A percentile compares a stretch with the other conserved stretches of the same genome.
These are phyloP conservation scores for Plectranthus barbatus DNA, from an alignment of 257 asterid species.

Conservation along the genomic window DNA sequence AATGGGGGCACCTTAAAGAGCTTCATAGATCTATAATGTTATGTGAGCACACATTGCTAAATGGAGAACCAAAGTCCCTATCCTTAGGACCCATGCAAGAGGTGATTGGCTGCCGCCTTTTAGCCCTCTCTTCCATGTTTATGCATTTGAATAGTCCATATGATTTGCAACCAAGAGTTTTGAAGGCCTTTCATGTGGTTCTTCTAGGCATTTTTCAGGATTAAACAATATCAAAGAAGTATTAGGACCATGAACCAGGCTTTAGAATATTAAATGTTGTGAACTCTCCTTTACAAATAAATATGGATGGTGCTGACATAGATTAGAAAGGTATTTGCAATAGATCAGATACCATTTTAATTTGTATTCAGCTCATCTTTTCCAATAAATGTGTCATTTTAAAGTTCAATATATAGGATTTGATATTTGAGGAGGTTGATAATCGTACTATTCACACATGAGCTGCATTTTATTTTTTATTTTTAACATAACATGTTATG, in stretches of 20 bases:
- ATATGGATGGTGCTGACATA: too few species aligned
- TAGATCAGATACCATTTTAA: too few species aligned
- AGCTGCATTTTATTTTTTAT: not conserved
- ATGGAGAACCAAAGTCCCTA: constrained; percentile 34
- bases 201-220: not conserved
- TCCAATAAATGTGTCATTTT: too few species aligned
- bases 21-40: constrained; percentile 75
- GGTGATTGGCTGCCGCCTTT: constrained; percentile 31
- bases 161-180: not conserved
- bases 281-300: too few species aligned
- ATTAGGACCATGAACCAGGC: not conserved
- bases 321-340: too few species aligned
- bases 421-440: not conserved
- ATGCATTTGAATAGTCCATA: not conserved
- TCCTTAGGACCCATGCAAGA: constrained; percentile 72
- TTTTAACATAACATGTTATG: not conserved
- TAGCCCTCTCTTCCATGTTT: not conserved
- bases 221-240: not conserved
- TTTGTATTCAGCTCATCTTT: too few species aligned
- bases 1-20: constrained; percentile 92
- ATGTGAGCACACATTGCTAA: constrained; percentile 62
- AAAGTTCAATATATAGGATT: too few species aligned
- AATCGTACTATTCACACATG: not conserved
- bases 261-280: not conserved
- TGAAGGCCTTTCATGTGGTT: constrained; percentile 4